A percentile compares a stretch with the other conserved stretches of the same genome.
Conservation (phyloP, 495 filamentous ascomycete genomes). For the Bryoglossum gracile region DNA sequence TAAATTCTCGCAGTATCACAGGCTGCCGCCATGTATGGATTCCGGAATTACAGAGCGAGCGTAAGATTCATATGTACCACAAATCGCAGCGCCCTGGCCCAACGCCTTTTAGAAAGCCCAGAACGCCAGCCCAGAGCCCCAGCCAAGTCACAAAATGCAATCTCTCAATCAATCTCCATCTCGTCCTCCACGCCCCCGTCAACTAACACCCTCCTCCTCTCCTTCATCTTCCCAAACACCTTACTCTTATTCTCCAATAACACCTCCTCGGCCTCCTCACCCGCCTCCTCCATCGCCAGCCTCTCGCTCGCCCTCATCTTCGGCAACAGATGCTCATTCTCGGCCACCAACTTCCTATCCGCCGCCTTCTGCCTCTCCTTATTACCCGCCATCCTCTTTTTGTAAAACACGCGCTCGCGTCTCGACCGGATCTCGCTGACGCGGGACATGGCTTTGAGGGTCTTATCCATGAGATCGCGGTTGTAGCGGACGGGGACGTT, state of each 20-base stretch:
- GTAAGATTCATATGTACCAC: conserved; percentile 3
- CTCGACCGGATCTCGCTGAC: conserved; percentile 77
- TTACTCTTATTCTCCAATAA: conserved; percentile 35
- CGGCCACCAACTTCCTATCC: conserved; percentile 79
- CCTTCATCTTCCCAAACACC: conserved; percentile 52
- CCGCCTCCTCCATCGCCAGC: conserved; percentile 40
- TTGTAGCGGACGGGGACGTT: conserved; percentile 95
- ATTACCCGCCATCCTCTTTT: conserved; percentile 84
- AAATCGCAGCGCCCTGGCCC: conserved; percentile 1
- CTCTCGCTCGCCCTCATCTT: conserved; percentile 50
- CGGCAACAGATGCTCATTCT: conserved; percentile 84
- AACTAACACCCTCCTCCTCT: conserved; percentile 53
- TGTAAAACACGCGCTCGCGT: conserved; percentile 86
- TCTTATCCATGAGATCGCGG: conserved; percentile 78
- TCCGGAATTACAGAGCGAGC: neutral
- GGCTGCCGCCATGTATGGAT: no score
- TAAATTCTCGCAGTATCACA: neutral
- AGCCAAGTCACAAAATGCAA: neutral
- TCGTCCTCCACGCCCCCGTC: conserved; percentile 54
- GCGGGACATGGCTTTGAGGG: conserved; percentile 85
- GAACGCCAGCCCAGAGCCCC: no score
- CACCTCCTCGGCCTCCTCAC: conserved; percentile 46
- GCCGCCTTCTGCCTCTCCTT: conserved; percentile 67
- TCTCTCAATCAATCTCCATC: conserved; percentile 62
- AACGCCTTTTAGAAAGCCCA: conserved; percentile 18